Evolutionary conservation across 306 rosid species (phyloP).

Genomic region (Pyrus communis): DNA sequence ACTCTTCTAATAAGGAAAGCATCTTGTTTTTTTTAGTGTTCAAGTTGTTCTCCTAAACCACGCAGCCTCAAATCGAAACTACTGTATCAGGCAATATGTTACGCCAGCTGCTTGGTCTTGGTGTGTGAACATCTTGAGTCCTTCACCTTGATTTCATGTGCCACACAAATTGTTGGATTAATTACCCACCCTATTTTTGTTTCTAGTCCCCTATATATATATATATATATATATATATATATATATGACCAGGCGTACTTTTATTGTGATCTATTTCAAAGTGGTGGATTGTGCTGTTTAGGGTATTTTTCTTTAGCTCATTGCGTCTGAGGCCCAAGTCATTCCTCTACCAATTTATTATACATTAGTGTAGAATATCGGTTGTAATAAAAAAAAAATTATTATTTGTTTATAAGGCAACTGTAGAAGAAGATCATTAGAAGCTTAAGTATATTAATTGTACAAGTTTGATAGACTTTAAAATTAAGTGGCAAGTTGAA

Average conservation of each 20-base stretch:
- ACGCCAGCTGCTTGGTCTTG: background rate
- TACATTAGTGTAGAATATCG: too few relatives aligned
- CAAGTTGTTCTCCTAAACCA: background rate
- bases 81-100: background rate
- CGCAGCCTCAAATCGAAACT: background rate
- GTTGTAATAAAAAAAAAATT: too few relatives aligned
- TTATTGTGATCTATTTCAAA: too few relatives aligned
- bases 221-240: too few relatives aligned
- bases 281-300: too few relatives aligned
- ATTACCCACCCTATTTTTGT: background rate
- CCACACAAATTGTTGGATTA: slow-evolving; percentile 1
- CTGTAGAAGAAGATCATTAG: background rate
- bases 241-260: too few relatives aligned
- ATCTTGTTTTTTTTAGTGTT: background rate
- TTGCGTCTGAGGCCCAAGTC: too few relatives aligned
- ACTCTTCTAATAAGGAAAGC: background rate
- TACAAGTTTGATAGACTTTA: background rate
- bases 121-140: background rate
- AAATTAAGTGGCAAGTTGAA: background rate
- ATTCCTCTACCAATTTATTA: too few relatives aligned
- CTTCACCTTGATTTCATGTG: background rate
- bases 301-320: too few relatives aligned
- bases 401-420: background rate
- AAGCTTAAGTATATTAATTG: background rate
- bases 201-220: too few relatives aligned